Conservation (phyloP, 345 rosid genomes). For the Anacardium occidentale region DNA sequence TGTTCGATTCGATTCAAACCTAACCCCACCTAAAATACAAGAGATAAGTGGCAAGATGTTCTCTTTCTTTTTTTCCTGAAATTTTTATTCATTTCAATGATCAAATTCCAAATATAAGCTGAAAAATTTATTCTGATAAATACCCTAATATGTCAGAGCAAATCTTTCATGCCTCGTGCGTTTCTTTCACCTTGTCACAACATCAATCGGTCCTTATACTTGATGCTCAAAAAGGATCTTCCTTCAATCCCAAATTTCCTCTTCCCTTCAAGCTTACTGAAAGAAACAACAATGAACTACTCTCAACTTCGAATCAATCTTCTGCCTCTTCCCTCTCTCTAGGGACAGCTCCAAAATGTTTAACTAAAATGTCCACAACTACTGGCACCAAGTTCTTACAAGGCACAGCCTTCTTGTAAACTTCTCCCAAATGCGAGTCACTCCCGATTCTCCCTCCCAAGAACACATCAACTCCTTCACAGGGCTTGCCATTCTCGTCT, state of each 20-base stretch:
- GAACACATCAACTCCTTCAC: slow-evolving; percentile 81
- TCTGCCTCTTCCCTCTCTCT: slow-evolving; percentile 84
- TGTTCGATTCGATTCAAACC: no score
- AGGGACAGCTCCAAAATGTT: slow-evolving; percentile 78
- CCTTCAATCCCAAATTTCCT: not conserved
- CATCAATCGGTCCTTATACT: not conserved
- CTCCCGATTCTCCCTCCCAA: slow-evolving; percentile 89
- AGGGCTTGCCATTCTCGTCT: slow-evolving; percentile 67
- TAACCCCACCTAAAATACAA: no score
- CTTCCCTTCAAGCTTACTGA: not conserved
- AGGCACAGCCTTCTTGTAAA: slow-evolving; percentile 79
- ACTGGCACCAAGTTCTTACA: slow-evolving; percentile 81
- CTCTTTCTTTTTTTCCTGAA: not conserved
- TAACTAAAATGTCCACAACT: slow-evolving; percentile 70
- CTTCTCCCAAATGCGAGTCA: slow-evolving; percentile 73
- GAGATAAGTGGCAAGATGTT: not conserved
- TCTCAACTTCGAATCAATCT: slow-evolving; percentile 34
- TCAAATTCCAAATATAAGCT: not conserved
- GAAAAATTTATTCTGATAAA: not conserved
- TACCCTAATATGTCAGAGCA: not conserved
- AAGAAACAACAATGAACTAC: not conserved
- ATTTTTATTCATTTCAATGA: not conserved
- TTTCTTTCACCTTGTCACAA: not conserved
- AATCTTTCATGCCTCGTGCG: not conserved
- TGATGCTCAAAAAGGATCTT: not conserved